Base-by-base conservation (phyloP, 306 rosid genomes). In the Mimosa pudica region DNA sequence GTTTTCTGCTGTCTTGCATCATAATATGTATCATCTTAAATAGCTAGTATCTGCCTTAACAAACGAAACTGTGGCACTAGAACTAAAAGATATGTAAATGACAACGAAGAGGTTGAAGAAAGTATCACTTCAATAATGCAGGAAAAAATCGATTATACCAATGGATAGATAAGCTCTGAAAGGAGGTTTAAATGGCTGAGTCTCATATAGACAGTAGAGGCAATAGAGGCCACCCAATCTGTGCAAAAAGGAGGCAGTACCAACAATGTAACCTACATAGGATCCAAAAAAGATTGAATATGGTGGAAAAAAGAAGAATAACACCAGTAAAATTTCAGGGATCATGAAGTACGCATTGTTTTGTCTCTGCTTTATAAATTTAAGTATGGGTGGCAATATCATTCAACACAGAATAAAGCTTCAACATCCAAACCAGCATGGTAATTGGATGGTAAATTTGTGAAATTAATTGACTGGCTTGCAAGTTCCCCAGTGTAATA, bases 121-220 rank as follows among this genome's bases (percentile, higher is more conserved):
- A 20, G 71, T 73, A 67, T 20, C 47, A 75, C 38, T 78, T 70
- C 77, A 51, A 33, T 33, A 13, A 49, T 2, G 12, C 57, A 47
- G 42, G 60, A 46, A 63, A 47, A 82, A 62, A 69, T 30, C 61
- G 36, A 48, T 30, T 88, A 70, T 90, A 94, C 97, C 94, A 75
- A 93, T 82, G 54, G 98, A 93, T 70, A 93, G 76, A 88, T 93
- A 95, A 76, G 93, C 81, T 77, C 79, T 91, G 82, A 87, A 91
- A 55, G 90, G 86, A 20, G 99, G 92, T 70, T 87, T 93, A 81
- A 88, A 88, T 20, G 97, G 97, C 55, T 95, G 99, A 75, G 92
- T 91, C 91, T 95, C 97, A 17, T 91, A 83, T 65, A 95, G 94
- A 77, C 94, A 90, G 77, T 87, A 95, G 75, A 91, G 94, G 89